Percentiles rank a stretch among this genome's conserved stretches.
Conservation (phyloP, 140 eudicot species). For the Artemisia princeps region DNA sequence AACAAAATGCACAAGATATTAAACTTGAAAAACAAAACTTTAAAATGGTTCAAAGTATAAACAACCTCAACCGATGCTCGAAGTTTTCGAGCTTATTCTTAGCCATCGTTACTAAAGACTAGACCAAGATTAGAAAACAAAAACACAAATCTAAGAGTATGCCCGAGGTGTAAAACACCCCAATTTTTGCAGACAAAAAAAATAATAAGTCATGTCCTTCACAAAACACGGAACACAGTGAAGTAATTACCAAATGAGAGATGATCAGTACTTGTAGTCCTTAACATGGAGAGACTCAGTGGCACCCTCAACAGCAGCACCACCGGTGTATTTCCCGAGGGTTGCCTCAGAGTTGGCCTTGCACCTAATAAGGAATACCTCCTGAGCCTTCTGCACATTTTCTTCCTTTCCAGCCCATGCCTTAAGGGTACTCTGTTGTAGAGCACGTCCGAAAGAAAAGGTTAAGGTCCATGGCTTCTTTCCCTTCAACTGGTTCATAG, state of each 20-base stretch:
- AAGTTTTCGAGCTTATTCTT: no score
- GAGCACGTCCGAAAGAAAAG: slow-evolving; percentile 12
- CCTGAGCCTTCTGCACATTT: slow-evolving; percentile 44
- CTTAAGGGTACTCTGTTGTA: slow-evolving; percentile 13
- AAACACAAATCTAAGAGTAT: no score
- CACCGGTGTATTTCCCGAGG: slow-evolving; percentile 33
- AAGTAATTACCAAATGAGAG: not conserved
- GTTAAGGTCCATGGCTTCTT: slow-evolving; percentile 13
- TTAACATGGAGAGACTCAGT: slow-evolving; percentile 38
- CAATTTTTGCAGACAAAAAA: no score
- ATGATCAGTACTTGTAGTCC: slow-evolving; percentile 32
- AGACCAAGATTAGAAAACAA: no score
- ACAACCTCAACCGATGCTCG: no score
- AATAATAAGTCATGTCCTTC: no score
- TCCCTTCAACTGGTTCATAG: slow-evolving; percentile 6
- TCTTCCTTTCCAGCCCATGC: slow-evolving; percentile 17
- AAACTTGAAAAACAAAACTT: no score
- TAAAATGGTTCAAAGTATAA: no score
- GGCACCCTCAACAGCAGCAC: slow-evolving; percentile 37
- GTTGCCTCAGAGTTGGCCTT: slow-evolving; percentile 40
- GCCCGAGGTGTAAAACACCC: no score
- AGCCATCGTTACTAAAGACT: no score
- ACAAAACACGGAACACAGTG: no score
- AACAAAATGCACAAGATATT: no score
- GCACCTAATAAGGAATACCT: slow-evolving; percentile 35